These are phyloP conservation scores for Monilinia vaccinii-corymbosi DNA, from an alignment of 2,329 filamentous ascomycete species.

Conservation along the genomic window DNA sequence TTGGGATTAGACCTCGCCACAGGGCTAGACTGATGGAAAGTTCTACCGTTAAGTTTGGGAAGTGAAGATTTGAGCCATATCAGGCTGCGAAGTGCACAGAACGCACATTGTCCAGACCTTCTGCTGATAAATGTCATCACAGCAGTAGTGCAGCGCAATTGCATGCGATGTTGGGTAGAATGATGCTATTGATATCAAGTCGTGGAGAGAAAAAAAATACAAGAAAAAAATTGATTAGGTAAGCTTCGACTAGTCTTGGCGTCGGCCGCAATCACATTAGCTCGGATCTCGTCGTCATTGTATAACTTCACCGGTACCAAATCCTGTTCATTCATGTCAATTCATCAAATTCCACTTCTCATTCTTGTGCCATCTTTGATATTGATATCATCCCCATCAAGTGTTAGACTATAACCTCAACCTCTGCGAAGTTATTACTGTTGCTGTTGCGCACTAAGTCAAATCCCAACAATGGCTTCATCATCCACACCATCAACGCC, in stretches of 20 bases:
- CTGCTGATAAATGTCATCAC: constrained; percentile 34
- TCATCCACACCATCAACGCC: constrained; percentile 59
- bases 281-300: not conserved
- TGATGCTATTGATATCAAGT: not conserved
- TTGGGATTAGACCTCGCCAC: too few relatives aligned
- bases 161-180: not conserved
- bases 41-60: not conserved
- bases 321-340: not conserved
- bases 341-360: not conserved
- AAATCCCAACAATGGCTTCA: constrained; percentile 50
- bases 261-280: not conserved
- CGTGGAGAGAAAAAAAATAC: too few relatives aligned
- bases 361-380: not conserved
- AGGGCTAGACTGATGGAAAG: constrained; percentile 8
- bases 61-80: constrained; percentile 24
- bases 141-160: constrained; percentile 2
- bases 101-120: constrained; percentile 32
- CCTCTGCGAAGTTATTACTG: not conserved
- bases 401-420: not conserved
- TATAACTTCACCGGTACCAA: not conserved
- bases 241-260: not conserved
- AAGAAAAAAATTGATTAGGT: not conserved
- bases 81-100: constrained; percentile 32
- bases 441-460: not conserved
- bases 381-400: not conserved